Evolutionary conservation across 345 rosid species (phyloP).

Genomic region (Heritiera littoralis): DNA sequence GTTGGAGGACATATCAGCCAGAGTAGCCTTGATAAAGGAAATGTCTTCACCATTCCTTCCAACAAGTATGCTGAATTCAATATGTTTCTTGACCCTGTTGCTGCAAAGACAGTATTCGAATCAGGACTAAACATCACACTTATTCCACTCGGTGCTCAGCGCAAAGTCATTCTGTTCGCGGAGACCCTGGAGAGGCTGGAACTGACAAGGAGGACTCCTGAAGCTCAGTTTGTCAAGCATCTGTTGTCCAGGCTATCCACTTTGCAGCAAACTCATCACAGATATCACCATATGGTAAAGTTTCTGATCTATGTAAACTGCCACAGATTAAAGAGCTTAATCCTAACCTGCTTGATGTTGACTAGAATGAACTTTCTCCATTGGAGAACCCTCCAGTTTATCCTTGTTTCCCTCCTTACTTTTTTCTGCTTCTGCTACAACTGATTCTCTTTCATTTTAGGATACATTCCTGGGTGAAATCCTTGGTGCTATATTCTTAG

Average conservation of each 20-base stretch:
- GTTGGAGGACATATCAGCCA: conserved; percentile 79
- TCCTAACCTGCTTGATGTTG: not conserved
- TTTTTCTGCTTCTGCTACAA: not conserved
- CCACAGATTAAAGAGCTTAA: not conserved
- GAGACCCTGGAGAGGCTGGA: conserved; percentile 35
- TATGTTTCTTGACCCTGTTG: conserved; percentile 84
- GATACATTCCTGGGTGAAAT: conserved; percentile 81
- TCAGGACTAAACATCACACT: conserved; percentile 68
- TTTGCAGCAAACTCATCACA: conserved; percentile 46
- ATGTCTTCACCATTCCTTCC: conserved; percentile 49
- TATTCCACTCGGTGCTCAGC: conserved; percentile 66
- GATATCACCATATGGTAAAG: conserved; percentile 70
- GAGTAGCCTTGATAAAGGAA: conserved; percentile 47
- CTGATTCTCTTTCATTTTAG: conserved; percentile 38
- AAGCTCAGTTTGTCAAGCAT: conserved; percentile 48
- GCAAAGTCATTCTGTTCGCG: conserved; percentile 46
- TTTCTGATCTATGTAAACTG: not conserved
- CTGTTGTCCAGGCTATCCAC: conserved; percentile 53
- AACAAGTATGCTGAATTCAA: conserved; percentile 74
- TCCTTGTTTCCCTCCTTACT: not conserved
- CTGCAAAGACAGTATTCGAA: conserved; percentile 67
- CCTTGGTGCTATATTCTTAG: conserved; percentile 67
- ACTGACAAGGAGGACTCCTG: conserved; percentile 48
- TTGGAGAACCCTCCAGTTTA: not conserved
- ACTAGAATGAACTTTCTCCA: not conserved